Conservation (phyloP, 306 rosid species). For the Begonia fuchsioides region DNA sequence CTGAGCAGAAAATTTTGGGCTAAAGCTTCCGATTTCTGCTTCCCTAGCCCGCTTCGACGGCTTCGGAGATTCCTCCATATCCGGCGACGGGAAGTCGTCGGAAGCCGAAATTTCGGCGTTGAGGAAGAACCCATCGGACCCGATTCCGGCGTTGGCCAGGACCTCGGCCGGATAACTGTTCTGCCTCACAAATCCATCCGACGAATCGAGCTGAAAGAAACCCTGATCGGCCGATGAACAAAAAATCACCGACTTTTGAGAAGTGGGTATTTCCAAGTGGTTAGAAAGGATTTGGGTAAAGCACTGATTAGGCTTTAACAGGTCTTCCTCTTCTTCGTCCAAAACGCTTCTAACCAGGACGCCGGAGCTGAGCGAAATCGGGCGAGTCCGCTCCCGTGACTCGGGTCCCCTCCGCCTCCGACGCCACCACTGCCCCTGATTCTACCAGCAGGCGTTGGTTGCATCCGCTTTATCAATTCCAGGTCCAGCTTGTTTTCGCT, state of each 20-base stretch:
- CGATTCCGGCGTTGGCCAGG: conserved; percentile 13
- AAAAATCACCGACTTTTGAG: conserved; percentile 5
- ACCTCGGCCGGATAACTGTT: conserved; percentile 54
- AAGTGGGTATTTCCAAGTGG: conserved; percentile 6
- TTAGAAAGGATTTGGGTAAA: conserved; percentile 52
- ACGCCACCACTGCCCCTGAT: conserved; percentile 14
- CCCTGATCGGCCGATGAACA: conserved; percentile 16
- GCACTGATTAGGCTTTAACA: conserved; percentile 33
- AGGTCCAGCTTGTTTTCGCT: neutral
- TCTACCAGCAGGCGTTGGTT: conserved; percentile 25
- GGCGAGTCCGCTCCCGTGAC: conserved; percentile 22
- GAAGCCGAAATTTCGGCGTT: conserved; percentile 20
- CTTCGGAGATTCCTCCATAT: too few relatives aligned
- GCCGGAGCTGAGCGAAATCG: conserved; percentile 76
- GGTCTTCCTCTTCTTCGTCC: conserved; percentile 45
- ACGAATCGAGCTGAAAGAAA: conserved; percentile 4
- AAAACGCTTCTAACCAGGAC: conserved; percentile 60
- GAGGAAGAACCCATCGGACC: conserved; percentile 27
- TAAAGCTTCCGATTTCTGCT: conserved; percentile 2
- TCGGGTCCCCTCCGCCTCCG: conserved; percentile 8
- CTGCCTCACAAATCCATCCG: conserved; percentile 24
- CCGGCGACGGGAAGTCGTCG: conserved; percentile 10
- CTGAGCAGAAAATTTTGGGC: conserved; percentile 6
- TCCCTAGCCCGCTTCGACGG: conserved; percentile 20
- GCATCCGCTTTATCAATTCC: conserved; percentile 31